Evolutionary conservation across 169 alveolate genomes (phyloP), one percentile per base, ranked within the genome.

Genomic region (Babesia sp.): DNA sequence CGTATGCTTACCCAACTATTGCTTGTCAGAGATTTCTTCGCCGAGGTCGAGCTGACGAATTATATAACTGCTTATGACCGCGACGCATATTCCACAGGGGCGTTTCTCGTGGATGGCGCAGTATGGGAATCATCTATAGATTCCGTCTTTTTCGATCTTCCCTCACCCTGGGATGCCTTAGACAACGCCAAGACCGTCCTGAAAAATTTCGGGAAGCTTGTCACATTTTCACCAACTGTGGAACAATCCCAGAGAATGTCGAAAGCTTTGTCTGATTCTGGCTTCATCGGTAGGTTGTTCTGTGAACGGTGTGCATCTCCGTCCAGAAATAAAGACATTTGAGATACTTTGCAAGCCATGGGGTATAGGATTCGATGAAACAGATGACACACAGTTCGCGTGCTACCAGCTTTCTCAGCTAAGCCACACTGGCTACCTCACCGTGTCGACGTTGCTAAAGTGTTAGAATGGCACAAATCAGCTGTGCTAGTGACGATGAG

Each of bases 121-220:
- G 71, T 90, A 28, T 24, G 61, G 28, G 76, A 63, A 53, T 83
- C 64, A 16, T 53, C 85, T 44, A 71, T 93, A 61, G 93, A 91
- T 71, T 86, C 93, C 34, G 90, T 93, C 79, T 91, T 94, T 73
- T 83, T 94, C 31, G 97, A 94, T 84, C 86, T 94, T 63, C 97
- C 97, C 14, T 93, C 96, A 20, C 97, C 97, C 26, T 94, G 97
- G 97, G 60, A 85, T 41, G 93, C 91, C 34, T 85, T 94, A 24
- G 81, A 85, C 8, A 90, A 93, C 56, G 92, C 88, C 6, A 82
- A 87, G 67, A 64, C 69, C 33, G 84, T 90, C 26, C 61, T 90
- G 59, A 90, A 90, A 69, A 75, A 83, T 48, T 92, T 91, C 16
- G 95, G 95, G 37, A 77, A 80, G 60, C 74, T 92, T 56, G 97